These are phyloP conservation scores for Ascomycota sp. DNA, from an alignment of 2,329 filamentous ascomycete genomes.

Conservation along the genomic window DNA sequence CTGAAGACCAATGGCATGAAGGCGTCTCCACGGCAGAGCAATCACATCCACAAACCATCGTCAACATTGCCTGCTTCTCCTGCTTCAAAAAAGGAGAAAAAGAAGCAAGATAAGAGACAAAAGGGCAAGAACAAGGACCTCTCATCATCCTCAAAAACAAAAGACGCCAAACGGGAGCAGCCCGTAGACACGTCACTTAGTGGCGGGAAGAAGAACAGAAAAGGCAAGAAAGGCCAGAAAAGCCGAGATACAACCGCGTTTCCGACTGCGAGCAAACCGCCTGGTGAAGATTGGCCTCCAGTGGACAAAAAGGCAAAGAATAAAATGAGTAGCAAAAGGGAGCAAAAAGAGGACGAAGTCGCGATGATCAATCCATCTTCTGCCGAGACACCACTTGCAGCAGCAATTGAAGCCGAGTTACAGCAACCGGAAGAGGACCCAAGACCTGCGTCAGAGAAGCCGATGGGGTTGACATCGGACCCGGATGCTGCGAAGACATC, in stretches of 20 bases:
- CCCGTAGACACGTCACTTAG: neutral
- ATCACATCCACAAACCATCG: neutral
- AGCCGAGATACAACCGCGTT: slow-evolving; percentile 4
- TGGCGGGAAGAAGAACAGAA: slow-evolving; percentile 1
- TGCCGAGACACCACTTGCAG: too few species aligned
- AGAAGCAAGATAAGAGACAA: neutral
- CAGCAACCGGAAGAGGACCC: neutral
- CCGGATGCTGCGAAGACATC: neutral
- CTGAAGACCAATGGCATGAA: neutral
- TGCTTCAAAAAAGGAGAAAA: neutral
- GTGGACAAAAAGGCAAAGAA: slow-evolving; percentile 5
- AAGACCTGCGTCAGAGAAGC: neutral
- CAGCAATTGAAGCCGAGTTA: too few species aligned
- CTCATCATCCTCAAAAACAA: neutral
- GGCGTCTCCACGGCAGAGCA: neutral
- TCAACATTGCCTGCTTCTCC: neutral
- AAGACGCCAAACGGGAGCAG: neutral
- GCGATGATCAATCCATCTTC: neutral
- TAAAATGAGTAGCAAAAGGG: slow-evolving; percentile 8
- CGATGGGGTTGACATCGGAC: neutral
- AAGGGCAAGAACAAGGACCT: neutral
- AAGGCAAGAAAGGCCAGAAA: slow-evolving; percentile 6
- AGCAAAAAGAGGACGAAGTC: neutral
- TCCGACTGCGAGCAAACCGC: slow-evolving; percentile 1
- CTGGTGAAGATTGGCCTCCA: too few species aligned